Evolutionary conservation across 805 yeast species (phyloP).

Genomic region (Kuraishia capsulata): DNA sequence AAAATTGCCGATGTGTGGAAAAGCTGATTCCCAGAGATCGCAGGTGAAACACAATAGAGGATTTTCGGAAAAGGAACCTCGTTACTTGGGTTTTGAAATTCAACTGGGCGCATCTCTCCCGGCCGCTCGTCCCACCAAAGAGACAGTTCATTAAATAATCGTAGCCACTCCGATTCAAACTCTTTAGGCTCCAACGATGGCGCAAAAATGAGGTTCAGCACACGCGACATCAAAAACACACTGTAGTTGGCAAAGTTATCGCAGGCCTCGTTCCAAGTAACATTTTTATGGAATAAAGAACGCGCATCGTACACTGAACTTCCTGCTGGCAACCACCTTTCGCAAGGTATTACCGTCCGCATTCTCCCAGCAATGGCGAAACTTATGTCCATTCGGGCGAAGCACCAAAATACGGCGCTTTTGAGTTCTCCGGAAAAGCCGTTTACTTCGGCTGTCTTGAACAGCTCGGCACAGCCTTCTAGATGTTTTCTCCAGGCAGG

Average conservation of each 20-base stretch:
- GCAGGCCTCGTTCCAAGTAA: constrained; percentile 5
- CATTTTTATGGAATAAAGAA: background rate
- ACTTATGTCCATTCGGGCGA: constrained; percentile 31
- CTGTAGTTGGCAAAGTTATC: constrained; percentile 24
- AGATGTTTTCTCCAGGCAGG: constrained; percentile 29
- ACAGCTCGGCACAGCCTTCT: constrained; percentile 28
- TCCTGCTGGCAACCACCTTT: constrained; percentile 22
- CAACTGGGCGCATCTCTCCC: constrained; percentile 22
- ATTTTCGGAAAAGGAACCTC: constrained; percentile 27
- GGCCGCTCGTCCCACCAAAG: constrained; percentile 28
- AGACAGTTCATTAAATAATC: constrained; percentile 27
- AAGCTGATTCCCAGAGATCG: constrained; percentile 27
- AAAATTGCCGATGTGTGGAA: constrained; percentile 29
- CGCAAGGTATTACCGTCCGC: constrained; percentile 22
- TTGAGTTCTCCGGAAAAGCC: constrained; percentile 26
- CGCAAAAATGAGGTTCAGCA: constrained; percentile 20
- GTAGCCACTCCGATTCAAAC: constrained; percentile 25
- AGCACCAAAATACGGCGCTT: constrained; percentile 33
- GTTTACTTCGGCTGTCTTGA: constrained; percentile 25
- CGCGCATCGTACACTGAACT: constrained; percentile 9
- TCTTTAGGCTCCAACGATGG: constrained; percentile 12
- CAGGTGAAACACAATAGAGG: constrained; percentile 25
- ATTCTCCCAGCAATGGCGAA: constrained; percentile 27
- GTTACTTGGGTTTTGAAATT: constrained; percentile 13
- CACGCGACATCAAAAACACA: constrained; percentile 26